Conservation (phyloP, 208 protist genomes). For the Leishmania aethiopica region DNA sequence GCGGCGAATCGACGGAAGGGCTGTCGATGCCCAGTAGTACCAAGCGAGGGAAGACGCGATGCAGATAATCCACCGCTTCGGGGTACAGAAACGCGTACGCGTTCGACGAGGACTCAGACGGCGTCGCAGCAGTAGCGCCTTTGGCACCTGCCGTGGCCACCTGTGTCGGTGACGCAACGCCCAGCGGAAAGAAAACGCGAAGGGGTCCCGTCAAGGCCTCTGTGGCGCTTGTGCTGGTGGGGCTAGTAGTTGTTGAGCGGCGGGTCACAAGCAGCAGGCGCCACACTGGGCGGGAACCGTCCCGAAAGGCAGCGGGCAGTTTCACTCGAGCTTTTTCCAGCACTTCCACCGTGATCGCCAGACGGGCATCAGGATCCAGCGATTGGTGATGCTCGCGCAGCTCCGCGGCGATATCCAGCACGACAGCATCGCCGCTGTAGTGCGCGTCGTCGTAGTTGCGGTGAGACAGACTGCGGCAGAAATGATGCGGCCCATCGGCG, state of each 20-base stretch:
- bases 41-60: slow-evolving; percentile 51
- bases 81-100: slow-evolving; percentile 50
- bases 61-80: slow-evolving; percentile 49
- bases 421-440: slow-evolving; percentile 67
- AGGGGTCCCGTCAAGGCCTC: background rate
- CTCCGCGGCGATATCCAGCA: slow-evolving; percentile 50
- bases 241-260: background rate
- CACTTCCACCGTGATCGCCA: slow-evolving; percentile 46
- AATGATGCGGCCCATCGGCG: slow-evolving; percentile 70
- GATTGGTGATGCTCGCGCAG: slow-evolving; percentile 20
- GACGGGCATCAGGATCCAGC: slow-evolving; percentile 2
- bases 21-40: slow-evolving; percentile 74
- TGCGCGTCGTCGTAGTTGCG: slow-evolving; percentile 56
- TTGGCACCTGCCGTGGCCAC: background rate
- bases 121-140: background rate
- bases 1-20: slow-evolving; percentile 58
- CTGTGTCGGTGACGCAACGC: background rate
- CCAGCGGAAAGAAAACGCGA: background rate
- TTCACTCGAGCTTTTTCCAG: slow-evolving; percentile 34
- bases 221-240: background rate
- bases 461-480: slow-evolving; percentile 36
- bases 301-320: slow-evolving; percentile 14
- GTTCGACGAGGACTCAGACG: slow-evolving; percentile 19
- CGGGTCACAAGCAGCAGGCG: slow-evolving; percentile 60
- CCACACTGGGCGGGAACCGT: slow-evolving; percentile 35